A percentile compares a stretch with the other conserved stretches of the same genome.
These are phyloP conservation scores for Colletotrichum destructivum DNA, from an alignment of 2,329 filamentous ascomycete species.

Conservation along the genomic window DNA sequence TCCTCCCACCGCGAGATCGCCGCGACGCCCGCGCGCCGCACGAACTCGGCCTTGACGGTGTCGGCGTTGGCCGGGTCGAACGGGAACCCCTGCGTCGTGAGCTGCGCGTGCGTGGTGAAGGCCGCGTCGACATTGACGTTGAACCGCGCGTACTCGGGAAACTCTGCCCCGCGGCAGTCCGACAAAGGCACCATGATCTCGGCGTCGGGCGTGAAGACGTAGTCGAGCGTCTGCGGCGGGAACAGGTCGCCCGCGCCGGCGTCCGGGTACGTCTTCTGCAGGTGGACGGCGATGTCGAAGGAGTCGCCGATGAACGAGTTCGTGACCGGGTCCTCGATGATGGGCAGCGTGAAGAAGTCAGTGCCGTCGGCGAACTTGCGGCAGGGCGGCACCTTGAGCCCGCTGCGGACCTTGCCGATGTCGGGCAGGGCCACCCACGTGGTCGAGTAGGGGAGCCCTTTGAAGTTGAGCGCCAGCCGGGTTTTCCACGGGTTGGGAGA, in stretches of 20 bases:
- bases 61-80: slow-evolving; percentile 66
- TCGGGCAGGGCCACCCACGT: slow-evolving; percentile 67
- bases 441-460: slow-evolving; percentile 52
- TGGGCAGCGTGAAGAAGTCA: slow-evolving; percentile 73
- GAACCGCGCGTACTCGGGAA: slow-evolving; percentile 62
- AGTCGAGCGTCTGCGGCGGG: slow-evolving; percentile 60
- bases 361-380: slow-evolving; percentile 70
- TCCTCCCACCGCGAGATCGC: slow-evolving; percentile 62
- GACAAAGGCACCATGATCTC: slow-evolving; percentile 54
- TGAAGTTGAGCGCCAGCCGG: slow-evolving; percentile 60
- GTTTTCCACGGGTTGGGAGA: slow-evolving; percentile 53
- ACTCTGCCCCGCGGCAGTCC: slow-evolving; percentile 46
- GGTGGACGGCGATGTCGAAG: slow-evolving; percentile 75
- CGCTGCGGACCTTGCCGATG: slow-evolving; percentile 62
- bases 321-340: slow-evolving; percentile 64
- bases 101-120: slow-evolving; percentile 62
- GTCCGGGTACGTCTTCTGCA: slow-evolving; percentile 66
- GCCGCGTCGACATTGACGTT: slow-evolving; percentile 69
- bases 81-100: slow-evolving; percentile 60
- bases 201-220: slow-evolving; percentile 49
- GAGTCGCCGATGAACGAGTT: slow-evolving; percentile 68
- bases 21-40: slow-evolving; percentile 61
- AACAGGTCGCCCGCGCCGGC: slow-evolving; percentile 65
- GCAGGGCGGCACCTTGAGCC: slow-evolving; percentile 62
- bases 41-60: slow-evolving; percentile 61